Base-by-base conservation (phyloP, 2,329 filamentous ascomycete genomes). In the Cercospora citrullina region DNA sequence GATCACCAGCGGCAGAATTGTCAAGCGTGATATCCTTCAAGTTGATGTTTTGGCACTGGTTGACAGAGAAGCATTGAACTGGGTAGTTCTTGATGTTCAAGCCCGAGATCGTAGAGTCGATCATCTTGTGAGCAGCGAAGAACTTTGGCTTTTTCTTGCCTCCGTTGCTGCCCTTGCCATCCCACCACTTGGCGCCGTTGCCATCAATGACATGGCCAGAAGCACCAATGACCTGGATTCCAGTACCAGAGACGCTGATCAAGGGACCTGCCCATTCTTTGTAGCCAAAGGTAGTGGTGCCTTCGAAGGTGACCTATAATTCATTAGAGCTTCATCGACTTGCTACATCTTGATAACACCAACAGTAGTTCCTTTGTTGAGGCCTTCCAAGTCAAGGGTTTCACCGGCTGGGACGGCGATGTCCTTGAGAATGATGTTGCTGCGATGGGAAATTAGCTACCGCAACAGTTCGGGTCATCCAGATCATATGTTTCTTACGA, bases 261-360 rank as follows among this genome's bases (percentile, higher is more conserved):
- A 91, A 81, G 55, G 89, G 89, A 0, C 89, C 89, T 1, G 77
- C 76, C 89, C 89, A 91, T 73, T 89, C 85, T 70, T 86, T 81
- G 79, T 90, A 90, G 21, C 83, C 89, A 74, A 89, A 91, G 64
- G 85, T 87, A n/a, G 89, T 91, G 14, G 82, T 86, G 53, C 89
- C 90, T 66, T 86, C 78, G 78, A 91, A 91, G 72, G 85, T 86
- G 69, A 90, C 83, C 79, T 82, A 60, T 12, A 18, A 1, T 7
- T 30, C 64, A 63, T 36, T 68, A 61, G 57, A 53, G 30, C 58
- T 39, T 3, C 62, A 33, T 26, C 80, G 75, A 48, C 75, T 72
- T 59, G 81, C 80, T 3, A 2, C 9, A 80, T 76, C 45, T 77
- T 12, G 53, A 18, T 75, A 71, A 60, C 79, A 80, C 69, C 80